phyloP scores from a whole-genome alignment of 805 yeast genomes.

The Ogataea ramenticola region DNA sequence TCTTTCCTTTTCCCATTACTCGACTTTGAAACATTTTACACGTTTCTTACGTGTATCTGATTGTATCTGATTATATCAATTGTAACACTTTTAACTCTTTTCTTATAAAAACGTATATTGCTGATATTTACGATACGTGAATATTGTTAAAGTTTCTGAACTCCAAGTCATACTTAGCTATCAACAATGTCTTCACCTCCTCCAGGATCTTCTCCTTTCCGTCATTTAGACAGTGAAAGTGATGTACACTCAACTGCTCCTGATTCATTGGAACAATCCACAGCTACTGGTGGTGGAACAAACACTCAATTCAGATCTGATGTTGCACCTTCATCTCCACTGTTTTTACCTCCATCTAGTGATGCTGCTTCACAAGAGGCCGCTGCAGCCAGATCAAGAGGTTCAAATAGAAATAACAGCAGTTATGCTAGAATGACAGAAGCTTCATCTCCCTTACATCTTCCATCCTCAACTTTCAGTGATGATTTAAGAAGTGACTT shows the following conservation, averaged over 20 bases:
- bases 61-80: too few relatives aligned
- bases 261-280: slow-evolving; percentile 28
- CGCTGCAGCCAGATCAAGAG: slow-evolving; percentile 1
- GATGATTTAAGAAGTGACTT: slow-evolving; percentile 40
- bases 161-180: too few relatives aligned
- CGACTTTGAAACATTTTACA: too few relatives aligned
- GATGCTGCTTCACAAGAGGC: slow-evolving; percentile 12
- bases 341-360: slow-evolving; percentile 44
- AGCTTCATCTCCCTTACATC: slow-evolving; percentile 44
- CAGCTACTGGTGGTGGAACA: not conserved
- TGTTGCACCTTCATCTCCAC: slow-evolving; percentile 48
- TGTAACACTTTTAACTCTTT: too few relatives aligned
- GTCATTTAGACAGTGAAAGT: slow-evolving; percentile 11
- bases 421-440: slow-evolving; percentile 8
- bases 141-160: too few relatives aligned
- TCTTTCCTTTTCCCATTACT: not conserved
- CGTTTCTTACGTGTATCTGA: too few relatives aligned
- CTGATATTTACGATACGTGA: too few relatives aligned
- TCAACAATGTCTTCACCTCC: slow-evolving; percentile 22
- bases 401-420: slow-evolving; percentile 4
- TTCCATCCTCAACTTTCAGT: slow-evolving; percentile 36
- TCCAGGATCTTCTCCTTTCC: slow-evolving; percentile 21
- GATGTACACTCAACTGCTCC: slow-evolving; percentile 25
- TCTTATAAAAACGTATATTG: too few relatives aligned
- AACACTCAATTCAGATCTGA: not conserved